Conservation (phyloP, 2,329 filamentous ascomycete species). For the Aureobasidium vineae region DNA sequence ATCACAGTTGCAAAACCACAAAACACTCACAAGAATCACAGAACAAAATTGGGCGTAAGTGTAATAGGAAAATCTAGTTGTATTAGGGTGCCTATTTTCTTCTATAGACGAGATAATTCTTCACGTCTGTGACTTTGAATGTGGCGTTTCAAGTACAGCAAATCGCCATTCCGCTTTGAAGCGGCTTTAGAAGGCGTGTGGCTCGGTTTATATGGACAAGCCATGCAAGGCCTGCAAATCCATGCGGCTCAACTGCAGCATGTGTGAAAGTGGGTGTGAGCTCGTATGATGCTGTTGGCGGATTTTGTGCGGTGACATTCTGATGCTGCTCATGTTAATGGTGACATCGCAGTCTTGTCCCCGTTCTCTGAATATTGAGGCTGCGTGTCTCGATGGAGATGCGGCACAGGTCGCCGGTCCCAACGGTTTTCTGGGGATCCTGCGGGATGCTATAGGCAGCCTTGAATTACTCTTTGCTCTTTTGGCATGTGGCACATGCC, state of each 20-base stretch:
- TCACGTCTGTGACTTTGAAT: not conserved
- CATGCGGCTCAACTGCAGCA: constrained; percentile 5
- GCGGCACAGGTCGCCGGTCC: not conserved
- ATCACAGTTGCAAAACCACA: not conserved
- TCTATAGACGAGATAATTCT: not conserved
- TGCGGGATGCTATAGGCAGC: not conserved
- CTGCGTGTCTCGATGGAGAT: not conserved
- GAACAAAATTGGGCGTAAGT: not conserved
- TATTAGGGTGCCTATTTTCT: not conserved
- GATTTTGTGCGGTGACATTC: not conserved
- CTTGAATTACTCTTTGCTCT: not conserved
- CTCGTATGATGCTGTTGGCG: constrained; percentile 6
- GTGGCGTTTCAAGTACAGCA: not conserved
- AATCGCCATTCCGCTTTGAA: not conserved
- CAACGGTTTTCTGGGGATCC: not conserved
- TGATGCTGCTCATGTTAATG: not conserved
- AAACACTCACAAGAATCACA: not conserved
- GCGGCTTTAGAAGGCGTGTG: not conserved
- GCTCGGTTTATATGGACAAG: constrained; percentile 1
- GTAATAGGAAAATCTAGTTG: not conserved
- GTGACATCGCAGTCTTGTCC: not conserved
- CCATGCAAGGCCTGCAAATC: not conserved
- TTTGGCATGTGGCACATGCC: not conserved
- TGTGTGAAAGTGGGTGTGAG: not conserved
- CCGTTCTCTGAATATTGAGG: not conserved